Conservation (phyloP, 1,284 basidiomycete species). For the Cutaneotrichosporon cutaneum region DNA sequence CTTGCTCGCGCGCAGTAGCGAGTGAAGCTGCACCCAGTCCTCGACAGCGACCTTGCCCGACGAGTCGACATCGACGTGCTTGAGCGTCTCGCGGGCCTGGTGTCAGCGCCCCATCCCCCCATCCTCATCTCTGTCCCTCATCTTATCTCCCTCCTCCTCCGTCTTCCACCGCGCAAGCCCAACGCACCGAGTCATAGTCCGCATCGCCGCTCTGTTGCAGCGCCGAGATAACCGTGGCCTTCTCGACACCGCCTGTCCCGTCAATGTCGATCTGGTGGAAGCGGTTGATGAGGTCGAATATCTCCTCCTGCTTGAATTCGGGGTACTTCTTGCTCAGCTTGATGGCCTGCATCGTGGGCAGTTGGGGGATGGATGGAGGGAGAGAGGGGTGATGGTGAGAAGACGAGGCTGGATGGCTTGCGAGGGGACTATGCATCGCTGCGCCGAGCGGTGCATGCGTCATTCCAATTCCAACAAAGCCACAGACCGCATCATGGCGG, state of each 20-base stretch:
- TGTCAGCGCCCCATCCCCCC: background rate
- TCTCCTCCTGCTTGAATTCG: constrained; percentile 84
- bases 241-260: constrained; percentile 79
- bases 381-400: background rate
- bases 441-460: background rate
- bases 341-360: constrained; percentile 51
- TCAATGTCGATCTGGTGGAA: constrained; percentile 87
- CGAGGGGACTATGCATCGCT: no score
- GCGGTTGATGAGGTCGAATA: constrained; percentile 84
- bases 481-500: background rate
- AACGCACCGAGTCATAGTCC: constrained; percentile 79
- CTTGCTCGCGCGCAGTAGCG: constrained; percentile 42
- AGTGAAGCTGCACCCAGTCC: constrained; percentile 78
- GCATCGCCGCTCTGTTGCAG: constrained; percentile 72
- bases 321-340: constrained; percentile 90
- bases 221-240: constrained; percentile 72
- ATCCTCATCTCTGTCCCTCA: no score
- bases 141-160: no score
- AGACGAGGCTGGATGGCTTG: background rate
- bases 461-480: background rate
- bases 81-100: constrained; percentile 70
- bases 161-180: no score
- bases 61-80: constrained; percentile 89
- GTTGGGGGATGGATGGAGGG: background rate
- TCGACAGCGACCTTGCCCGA: constrained; percentile 95